These are phyloP conservation scores for Polyporus tsugae DNA, from an alignment of 1,284 basidiomycete species.

Conservation along the genomic window DNA sequence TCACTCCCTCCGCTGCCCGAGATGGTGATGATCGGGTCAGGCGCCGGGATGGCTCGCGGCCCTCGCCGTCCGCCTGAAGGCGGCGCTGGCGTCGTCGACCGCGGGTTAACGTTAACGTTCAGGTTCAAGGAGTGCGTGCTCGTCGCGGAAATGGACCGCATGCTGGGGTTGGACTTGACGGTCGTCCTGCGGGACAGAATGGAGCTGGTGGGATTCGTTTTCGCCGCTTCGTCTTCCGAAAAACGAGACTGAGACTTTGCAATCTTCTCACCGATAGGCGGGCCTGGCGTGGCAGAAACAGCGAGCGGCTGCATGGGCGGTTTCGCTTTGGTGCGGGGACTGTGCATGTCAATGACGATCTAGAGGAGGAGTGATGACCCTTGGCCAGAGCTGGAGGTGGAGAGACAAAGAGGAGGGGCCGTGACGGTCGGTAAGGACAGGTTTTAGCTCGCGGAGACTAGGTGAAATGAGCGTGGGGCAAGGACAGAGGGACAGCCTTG, in stretches of 20 bases:
- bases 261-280: conserved; percentile 35
- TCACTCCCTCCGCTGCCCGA: conserved; percentile 32
- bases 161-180: conserved; percentile 36
- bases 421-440: conserved; percentile 15
- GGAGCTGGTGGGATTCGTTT: conserved; percentile 25
- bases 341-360: conserved; percentile 26
- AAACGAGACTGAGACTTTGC: conserved; percentile 35
- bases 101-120: not conserved
- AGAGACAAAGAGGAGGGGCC: conserved; percentile 11
- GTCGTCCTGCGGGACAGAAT: conserved; percentile 35
- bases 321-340: conserved; percentile 32
- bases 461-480: conserved; percentile 31
- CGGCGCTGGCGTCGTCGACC: not conserved
- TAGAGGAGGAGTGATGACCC: not conserved
- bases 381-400: not conserved
- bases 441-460: not conserved
- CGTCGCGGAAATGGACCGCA: conserved; percentile 36
- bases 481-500: conserved; percentile 33
- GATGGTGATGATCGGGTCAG: conserved; percentile 47
- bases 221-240: conserved; percentile 35
- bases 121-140: conserved; percentile 26
- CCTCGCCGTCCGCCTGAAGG: conserved; percentile 20
- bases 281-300: conserved; percentile 40
- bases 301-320: conserved; percentile 41
- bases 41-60: conserved; percentile 41